Base-by-base conservation (phyloP, 2,329 filamentous ascomycete genomes). In the Chaetomium sp. region DNA sequence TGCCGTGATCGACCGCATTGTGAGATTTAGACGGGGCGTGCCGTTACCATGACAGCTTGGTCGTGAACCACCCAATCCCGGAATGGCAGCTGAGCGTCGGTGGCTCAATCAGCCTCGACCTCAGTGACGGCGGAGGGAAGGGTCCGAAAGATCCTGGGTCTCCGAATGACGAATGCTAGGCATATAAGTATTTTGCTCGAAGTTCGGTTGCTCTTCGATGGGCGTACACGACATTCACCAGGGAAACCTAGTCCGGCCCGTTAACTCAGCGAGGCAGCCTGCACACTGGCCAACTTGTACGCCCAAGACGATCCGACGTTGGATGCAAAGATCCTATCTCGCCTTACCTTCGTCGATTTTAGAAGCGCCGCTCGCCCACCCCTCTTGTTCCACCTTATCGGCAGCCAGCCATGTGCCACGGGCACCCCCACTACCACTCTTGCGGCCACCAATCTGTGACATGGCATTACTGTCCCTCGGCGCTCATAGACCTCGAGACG, bases 401-500 rank as follows among this genome's bases (percentile, higher is more conserved):
- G 49, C 2, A n/a, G 51, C 34, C 49, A 47, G 69, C 64, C 32
- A 81, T 81, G 79, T 81, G 79, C 61, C 73, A 78, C 71, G 78
- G 77, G 51, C 78, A 79, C 59, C 79, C 79, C 54, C 74, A 77
- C 50, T 70, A 71, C 59, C 79, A 81, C 61, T 70, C 75, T 11
- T 81, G 79, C 64, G 71, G 73, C 32, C 79, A 81, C 65, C 77
- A 75, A n/a, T 80, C 78, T 47, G 72, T 80, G 60, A 75, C 74
- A 58, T 81, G 78, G 77, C 72, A 78, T 63, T 80, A 80, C 67
- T 81, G 79, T 62, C 75, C 77, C 19, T 69, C 71, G 50, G 74
- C 72, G 50, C 63, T 70, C 57, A 75, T 80, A 56, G 77, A 81
- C 64, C 66, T 78, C 36, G 66, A 71, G 38, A 80, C 77, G 0